Evolutionary conservation across 345 rosid genomes (phyloP).

Genomic region (Cardamine chenopodiifolia): DNA sequence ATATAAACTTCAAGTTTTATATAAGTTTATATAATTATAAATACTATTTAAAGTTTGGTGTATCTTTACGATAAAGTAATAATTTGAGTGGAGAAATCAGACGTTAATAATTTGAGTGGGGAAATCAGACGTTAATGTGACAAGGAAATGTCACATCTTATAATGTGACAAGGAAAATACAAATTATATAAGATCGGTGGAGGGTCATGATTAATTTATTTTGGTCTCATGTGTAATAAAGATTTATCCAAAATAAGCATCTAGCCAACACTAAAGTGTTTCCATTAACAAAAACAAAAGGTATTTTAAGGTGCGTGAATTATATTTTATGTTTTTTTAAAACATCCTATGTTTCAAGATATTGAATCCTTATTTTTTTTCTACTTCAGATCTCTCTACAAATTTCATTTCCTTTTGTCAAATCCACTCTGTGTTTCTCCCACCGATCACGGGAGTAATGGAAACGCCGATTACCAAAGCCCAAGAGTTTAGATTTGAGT

Average conservation of each 20-base stretch:
- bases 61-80: too few relatives aligned
- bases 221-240: not conserved
- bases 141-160: too few relatives aligned
- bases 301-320: not conserved
- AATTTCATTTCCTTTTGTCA: not conserved
- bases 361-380: not conserved
- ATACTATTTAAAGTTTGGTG: too few relatives aligned
- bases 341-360: not conserved
- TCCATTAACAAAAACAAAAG: not conserved
- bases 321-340: too few relatives aligned
- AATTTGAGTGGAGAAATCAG: too few relatives aligned
- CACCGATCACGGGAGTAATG: conserved; percentile 27
- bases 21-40: too few relatives aligned
- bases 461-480: conserved; percentile 27
- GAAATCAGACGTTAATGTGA: too few relatives aligned
- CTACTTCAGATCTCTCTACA: not conserved
- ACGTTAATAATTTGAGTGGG: too few relatives aligned
- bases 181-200: not conserved
- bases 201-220: not conserved
- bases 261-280: not conserved
- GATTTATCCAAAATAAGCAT: not conserved
- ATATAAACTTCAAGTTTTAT: too few relatives aligned
- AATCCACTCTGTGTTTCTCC: not conserved
- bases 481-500: conserved; percentile 54
- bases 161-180: too few relatives aligned